Base-by-base conservation (phyloP, 495 filamentous ascomycete species). In the Bathelium albidoporum region DNA sequence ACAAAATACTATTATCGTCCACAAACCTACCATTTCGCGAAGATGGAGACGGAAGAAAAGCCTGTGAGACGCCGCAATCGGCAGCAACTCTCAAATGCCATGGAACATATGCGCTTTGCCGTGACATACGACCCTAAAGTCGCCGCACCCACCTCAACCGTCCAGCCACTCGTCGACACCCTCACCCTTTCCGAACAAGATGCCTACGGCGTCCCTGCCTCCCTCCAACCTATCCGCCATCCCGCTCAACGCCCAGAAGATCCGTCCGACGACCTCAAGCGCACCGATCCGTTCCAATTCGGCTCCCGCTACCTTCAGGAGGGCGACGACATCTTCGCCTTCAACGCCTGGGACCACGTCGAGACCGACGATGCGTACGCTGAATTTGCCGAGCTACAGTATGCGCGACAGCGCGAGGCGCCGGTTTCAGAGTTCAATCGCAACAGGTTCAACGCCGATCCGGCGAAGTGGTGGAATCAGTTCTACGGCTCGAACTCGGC, bases 341-440 rank as follows among this genome's bases (percentile, higher is more conserved):
- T 91, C 85, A 98, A 98, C 74, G 94, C 94, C 43, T 98, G 94
- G 94, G 94, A 98, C 75, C 92, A 97, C 71, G 94, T 97, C 70
- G 85, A 88, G 69, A 87, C 90, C 65, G 91, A 96, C 72, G 83
- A 88, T 61, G 77, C 85, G 29, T 97, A 95, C 80, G 84, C 84
- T 67, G 84, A 86, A 60, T 93, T 91, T 73, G 87, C 91, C 49
- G 82, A 89, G 70, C 73, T 82, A 62, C 94, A 97, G 73, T 92
- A 88, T 70, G 81, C 80, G 32, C 87, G 85, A 73, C 94, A 98
- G 78, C 84, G 91, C 61, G 82, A 84, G 67, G 78, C 86, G 58
- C 93, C 90, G 39, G 93, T 94, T 31, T 89, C 85, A 14, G 89
- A 93, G 32, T 96, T 90, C 76, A 91, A 97, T 74, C 87, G 87